Base-by-base conservation (phyloP, 2,329 filamentous ascomycete genomes). In the Claviceps arundinis region DNA sequence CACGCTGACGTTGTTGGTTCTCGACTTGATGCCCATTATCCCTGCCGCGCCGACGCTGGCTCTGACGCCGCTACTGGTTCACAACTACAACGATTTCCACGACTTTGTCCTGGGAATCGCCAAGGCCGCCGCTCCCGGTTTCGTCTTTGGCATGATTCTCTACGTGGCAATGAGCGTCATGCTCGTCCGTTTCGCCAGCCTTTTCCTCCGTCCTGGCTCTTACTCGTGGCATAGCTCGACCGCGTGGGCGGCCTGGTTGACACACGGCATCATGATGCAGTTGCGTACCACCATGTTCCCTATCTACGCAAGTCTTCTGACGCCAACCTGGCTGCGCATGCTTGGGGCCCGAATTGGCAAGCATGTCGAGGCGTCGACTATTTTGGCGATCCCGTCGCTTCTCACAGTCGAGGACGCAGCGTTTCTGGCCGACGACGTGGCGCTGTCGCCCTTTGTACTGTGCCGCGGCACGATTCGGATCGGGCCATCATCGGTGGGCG, bases 391-490 rank as follows among this genome's bases (percentile, higher is more conserved):
- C 11, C 57, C 57, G 17, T 58, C 56, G 2, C 54, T 59, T 4
- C 51, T 59, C 16, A 48, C 46, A 3, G 56, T 59, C 17, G 34
- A 57, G 3, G 57, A 59, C 51, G 50, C 53, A 11, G 57, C 57
- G 5, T 59, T 59, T 37, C 55, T 59, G 8, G 57, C 58, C 41
- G 58, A 59, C 47, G 56, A 59, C 26, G 58, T 58, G 1, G 30
- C 56, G 2, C 43, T 57, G 17, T 56, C 58, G 13, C 57, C 58
- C 5, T 57, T 52, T 42, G 56, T 55, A 41, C 53, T 58, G 19
- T 30, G 38, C 14, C 44, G n/a, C 6, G 57, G 57, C 7, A 48
- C 42, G 2, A 51, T 58, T n/a, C 53, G 48, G 5, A 11, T 59
- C 8, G 57, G 57, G 5, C 37, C 51, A 9, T 50, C 53, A 4